Percentiles rank a stretch among this genome's conserved stretches.
phyloP scores from a whole-genome alignment of 2,329 filamentous ascomycete species.

The Beauveria rudraprayagi region DNA sequence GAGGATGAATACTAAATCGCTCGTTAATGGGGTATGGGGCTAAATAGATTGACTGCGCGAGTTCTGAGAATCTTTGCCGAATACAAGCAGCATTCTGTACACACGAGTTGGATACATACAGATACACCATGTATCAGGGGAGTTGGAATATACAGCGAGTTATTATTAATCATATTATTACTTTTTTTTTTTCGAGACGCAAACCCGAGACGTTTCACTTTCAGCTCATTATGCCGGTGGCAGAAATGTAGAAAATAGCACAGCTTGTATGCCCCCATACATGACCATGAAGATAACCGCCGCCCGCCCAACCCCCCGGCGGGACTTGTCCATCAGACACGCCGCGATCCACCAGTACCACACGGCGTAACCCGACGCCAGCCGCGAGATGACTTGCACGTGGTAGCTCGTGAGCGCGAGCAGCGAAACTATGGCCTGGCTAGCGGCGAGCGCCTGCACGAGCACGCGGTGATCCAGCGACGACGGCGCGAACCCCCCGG shows the following conservation, averaged over 20 bases:
- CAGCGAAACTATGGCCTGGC: constrained; percentile 63
- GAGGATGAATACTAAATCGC: constrained; percentile 50
- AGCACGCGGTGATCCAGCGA: constrained; percentile 22
- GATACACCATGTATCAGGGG: not conserved
- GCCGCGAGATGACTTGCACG: constrained; percentile 84
- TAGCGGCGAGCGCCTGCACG: constrained; percentile 54
- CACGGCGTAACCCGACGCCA: constrained; percentile 79
- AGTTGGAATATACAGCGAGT: constrained; percentile 1
- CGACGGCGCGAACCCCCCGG: not conserved
- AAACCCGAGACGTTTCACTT: not conserved
- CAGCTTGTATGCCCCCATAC: constrained; percentile 77
- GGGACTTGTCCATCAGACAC: constrained; percentile 28
- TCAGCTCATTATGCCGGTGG: constrained; percentile 60
- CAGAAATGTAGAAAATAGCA: constrained; percentile 80
- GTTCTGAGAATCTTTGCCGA: not conserved
- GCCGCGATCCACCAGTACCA: constrained; percentile 80
- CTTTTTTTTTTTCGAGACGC: not conserved
- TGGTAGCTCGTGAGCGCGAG: constrained; percentile 76
- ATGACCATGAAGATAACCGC: constrained; percentile 64
- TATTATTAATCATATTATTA: constrained; percentile 2
- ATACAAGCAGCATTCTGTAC: no score
- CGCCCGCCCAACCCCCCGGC: constrained; percentile 24
- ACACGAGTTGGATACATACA: not conserved
- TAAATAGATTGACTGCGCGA: not conserved
- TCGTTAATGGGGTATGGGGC: not conserved